Conservation (phyloP, 2,329 filamentous ascomycete species). For the Annulohypoxylon truncatum region DNA sequence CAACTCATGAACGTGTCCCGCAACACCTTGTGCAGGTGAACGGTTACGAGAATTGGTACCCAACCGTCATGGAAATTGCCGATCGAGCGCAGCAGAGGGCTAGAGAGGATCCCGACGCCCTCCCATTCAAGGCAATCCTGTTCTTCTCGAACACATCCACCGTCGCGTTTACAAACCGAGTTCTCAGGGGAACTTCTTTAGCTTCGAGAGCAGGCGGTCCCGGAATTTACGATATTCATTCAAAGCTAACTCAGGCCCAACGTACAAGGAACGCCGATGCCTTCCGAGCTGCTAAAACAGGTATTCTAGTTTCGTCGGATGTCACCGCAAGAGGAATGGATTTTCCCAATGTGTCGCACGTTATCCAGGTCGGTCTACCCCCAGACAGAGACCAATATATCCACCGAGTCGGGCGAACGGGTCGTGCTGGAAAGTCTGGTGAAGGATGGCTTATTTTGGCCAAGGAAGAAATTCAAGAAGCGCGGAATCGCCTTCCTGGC, state of each 20-base stretch:
- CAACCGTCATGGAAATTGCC: constrained; percentile 81
- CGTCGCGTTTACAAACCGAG: constrained; percentile 71
- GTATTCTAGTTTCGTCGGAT: constrained; percentile 80
- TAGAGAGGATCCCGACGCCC: constrained; percentile 52
- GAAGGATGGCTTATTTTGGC: constrained; percentile 76
- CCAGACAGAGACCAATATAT: constrained; percentile 77
- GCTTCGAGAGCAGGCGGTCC: constrained; percentile 53
- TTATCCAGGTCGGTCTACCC: constrained; percentile 77
- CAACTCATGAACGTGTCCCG: constrained; percentile 86
- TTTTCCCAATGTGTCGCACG: constrained; percentile 82
- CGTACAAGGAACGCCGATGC: constrained; percentile 77
- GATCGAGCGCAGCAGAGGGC: constrained; percentile 66
- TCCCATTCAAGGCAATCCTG: constrained; percentile 94
- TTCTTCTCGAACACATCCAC: constrained; percentile 86
- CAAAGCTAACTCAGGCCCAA: constrained; percentile 75
- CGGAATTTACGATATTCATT: constrained; percentile 75
- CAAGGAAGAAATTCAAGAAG: constrained; percentile 61
- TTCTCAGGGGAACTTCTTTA: constrained; percentile 63
- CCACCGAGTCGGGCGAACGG: constrained; percentile 81
- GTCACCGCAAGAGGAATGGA: constrained; percentile 87
- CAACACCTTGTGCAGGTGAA: constrained; percentile 77
- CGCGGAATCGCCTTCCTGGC: constrained; percentile 64
- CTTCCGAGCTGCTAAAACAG: constrained; percentile 75
- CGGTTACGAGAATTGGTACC: constrained; percentile 80
- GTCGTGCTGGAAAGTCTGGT: constrained; percentile 78